Evolutionary conservation across 495 filamentous ascomycete genomes (phyloP), one percentile per base, ranked within the genome.

Genomic region (Aspergillus sparsus): DNA sequence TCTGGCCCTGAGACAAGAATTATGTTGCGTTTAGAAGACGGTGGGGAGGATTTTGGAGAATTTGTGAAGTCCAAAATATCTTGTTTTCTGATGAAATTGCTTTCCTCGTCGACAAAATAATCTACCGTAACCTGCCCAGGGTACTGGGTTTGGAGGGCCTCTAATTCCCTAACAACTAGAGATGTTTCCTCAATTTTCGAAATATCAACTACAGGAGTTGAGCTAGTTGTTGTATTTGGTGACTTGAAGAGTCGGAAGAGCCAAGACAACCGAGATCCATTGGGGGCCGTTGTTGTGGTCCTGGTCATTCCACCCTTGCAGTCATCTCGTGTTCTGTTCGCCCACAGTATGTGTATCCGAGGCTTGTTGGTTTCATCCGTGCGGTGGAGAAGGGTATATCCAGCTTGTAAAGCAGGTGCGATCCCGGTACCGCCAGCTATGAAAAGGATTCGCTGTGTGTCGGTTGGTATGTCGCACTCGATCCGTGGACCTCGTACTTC

Each of bases 391-490:
- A 94, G 65, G 8, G 80, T 82, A 57, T 85, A 74, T 37, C 84
- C 90, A 27, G 87, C 82, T 73, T 98, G 93, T 63, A 97, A 68
- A 35, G 93, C 94, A 1, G 93, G 90, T 21, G 91, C 92, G 69
- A 98, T 94, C 0, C 93, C 94, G 6, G 94, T 98, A 0, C 94
- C 94, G 0, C 93, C 94, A 12, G 93, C 94, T 35, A 97, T 76
- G 71, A 98, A 97, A 3, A 97, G 67, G 2, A 97, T 78, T 35
- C 83, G 73, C 16, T 72, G 76, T 39, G 75, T 87, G 45, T 75
- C 66, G 12, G 68, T 57, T 10, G 79, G 88, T 36, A 88, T 83
- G 63, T 74, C 81, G 59, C 80, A 90, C 42, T 95, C 92, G 9
- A 85, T 64, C 61, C 86, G 82, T 15, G 92, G 92, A 0, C 93